A percentile compares a stretch with the other conserved stretches of the same genome.
phyloP scores from a whole-genome alignment of 164 flowering plant species.

The Kalanchoe fedtschenkoi region DNA sequence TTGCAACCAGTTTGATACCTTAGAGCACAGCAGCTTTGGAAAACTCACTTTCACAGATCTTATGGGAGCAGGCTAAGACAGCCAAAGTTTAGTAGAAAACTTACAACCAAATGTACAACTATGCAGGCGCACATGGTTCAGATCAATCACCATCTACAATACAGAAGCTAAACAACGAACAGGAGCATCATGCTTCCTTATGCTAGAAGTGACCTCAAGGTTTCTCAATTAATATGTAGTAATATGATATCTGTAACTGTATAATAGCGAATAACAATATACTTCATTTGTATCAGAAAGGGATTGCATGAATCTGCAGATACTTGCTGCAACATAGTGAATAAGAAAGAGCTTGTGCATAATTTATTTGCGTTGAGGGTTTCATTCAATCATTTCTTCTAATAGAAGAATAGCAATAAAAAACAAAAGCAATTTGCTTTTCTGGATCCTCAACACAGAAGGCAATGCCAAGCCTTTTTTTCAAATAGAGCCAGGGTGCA shows the following conservation, averaged over 20 bases:
- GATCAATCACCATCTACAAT: not conserved
- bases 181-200: not conserved
- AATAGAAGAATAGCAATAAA: not conserved
- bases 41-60: conserved; percentile 43
- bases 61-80: not conserved
- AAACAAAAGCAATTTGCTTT: not conserved
- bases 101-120: not conserved
- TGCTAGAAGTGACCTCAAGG: not conserved
- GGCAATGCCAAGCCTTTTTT: too few species aligned
- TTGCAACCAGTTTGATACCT: conserved; percentile 34
- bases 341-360: not conserved
- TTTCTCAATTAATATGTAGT: not conserved
- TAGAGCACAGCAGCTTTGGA: conserved; percentile 34
- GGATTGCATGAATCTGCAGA: not conserved
- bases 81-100: not conserved
- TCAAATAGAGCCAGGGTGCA: too few species aligned
- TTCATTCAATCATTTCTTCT: not conserved
- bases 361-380: not conserved
- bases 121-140: not conserved
- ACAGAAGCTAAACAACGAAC: too few species aligned
- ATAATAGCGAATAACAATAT: not conserved
- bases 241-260: not conserved
- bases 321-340: not conserved
- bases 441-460: not conserved
- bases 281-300: conserved; percentile 2